Conservation (phyloP, 768 basidiomycete species). For the Roridomyces roridus region DNA sequence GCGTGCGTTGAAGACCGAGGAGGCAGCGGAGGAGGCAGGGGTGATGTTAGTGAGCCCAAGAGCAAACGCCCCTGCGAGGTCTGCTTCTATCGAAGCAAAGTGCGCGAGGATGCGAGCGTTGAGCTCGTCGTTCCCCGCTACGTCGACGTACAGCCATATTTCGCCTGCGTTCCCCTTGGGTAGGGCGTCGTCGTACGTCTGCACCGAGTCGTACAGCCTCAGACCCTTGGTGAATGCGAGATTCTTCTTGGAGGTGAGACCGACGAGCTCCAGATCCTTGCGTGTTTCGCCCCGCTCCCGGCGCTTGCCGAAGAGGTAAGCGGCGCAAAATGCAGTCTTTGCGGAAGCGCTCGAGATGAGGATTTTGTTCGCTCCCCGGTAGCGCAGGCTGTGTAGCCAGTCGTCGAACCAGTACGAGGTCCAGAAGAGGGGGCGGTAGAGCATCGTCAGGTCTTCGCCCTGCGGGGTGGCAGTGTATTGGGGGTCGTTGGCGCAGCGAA, state of each 20-base stretch:
- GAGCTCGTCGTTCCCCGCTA: slow-evolving; percentile 61
- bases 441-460: slow-evolving; percentile 70
- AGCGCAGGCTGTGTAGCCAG: slow-evolving; percentile 60
- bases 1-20: no score
- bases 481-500: slow-evolving; percentile 61
- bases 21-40: slow-evolving; percentile 54
- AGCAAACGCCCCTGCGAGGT: slow-evolving; percentile 48
- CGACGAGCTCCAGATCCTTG: slow-evolving; percentile 48
- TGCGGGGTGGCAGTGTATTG: slow-evolving; percentile 54
- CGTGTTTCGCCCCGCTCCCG: slow-evolving; percentile 34
- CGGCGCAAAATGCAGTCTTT: slow-evolving; percentile 75
- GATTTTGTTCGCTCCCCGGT: slow-evolving; percentile 53
- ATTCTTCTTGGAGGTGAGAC: slow-evolving; percentile 66
- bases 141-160: slow-evolving; percentile 67
- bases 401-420: slow-evolving; percentile 80
- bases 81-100: slow-evolving; percentile 44
- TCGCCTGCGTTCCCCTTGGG: slow-evolving; percentile 33
- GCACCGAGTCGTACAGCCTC: slow-evolving; percentile 61
- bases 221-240: slow-evolving; percentile 58
- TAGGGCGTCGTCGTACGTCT: slow-evolving; percentile 58
- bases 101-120: slow-evolving; percentile 51
- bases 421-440: slow-evolving; percentile 78
- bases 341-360: slow-evolving; percentile 75
- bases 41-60: slow-evolving; percentile 65
- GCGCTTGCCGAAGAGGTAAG: slow-evolving; percentile 62